Evolutionary conservation across 78 protist species (phyloP), one percentile per base, ranked within the genome.

Genomic region (Andalucia godoyi): DNA sequence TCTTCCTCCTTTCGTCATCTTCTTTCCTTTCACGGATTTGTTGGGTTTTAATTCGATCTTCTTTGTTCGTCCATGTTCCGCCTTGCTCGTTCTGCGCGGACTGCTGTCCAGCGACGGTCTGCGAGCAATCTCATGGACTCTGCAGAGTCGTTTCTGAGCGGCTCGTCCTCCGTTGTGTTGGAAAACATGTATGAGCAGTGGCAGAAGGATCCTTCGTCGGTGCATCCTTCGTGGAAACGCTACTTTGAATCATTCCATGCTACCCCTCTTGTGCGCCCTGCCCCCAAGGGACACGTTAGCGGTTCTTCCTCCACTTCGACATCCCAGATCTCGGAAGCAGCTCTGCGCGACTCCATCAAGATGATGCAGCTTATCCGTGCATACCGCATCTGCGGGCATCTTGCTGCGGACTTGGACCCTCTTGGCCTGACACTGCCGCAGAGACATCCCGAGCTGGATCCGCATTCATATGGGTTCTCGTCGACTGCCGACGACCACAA

Each of bases 381-480:
- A 42, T 45, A n/a, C 50, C 51, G 34, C 12, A 51, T 23, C 33
- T 70, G 70, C 32, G 78, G 78, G 37, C 70, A 62, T 65, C 37
- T 33, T 49, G 13, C 41, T 17, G 30, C 54, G 15, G n/a, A 60
- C 38, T 64, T 62, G 30, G 78, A 72, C 57, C 78, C 60, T 18
- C 38, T 54, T 34, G 60, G 60, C 7, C 7, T 54, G 6, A 12
- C 21, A 12, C 5, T 4, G 36, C 7, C 7, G 8, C 27, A 21
- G 60, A 54, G 23, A 6, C 37, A 6, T 21, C 33, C 60, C 9
- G 38, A 54, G 33, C 60, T 33, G 17, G 4, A 6, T 13, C 36
- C 6, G 5, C 43, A 33, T 15, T 49, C 8, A 34, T 33, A 54
- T 6, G 32, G n/a, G n/a, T n/a, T n/a, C n/a, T n/a, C n/a, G n/a